phyloP scores from a whole-genome alignment of 2,329 filamentous ascomycete species.

The Penicillium polonicum region DNA sequence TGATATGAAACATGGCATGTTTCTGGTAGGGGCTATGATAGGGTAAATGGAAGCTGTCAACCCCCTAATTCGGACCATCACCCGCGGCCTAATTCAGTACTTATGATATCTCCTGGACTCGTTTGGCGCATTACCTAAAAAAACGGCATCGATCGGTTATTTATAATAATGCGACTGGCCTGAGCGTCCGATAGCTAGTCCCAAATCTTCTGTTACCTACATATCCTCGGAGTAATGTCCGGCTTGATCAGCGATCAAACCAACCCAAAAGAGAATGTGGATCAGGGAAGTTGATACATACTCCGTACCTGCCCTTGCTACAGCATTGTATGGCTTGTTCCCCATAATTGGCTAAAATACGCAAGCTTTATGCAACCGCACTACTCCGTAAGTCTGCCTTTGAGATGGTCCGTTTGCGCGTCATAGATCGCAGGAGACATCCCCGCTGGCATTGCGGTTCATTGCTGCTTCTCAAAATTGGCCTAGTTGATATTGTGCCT shows the following conservation, averaged over 20 bases:
- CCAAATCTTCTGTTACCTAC: background rate
- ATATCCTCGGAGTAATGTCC: background rate
- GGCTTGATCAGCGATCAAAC: slow-evolving; percentile 5
- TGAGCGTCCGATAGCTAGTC: background rate
- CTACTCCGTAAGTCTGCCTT: background rate
- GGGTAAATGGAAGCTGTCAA: background rate
- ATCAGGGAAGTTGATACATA: background rate
- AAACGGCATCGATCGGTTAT: background rate
- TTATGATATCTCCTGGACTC: background rate
- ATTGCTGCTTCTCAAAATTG: background rate
- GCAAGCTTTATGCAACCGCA: background rate
- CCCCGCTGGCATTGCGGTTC: background rate
- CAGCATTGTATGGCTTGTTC: background rate
- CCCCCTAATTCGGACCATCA: background rate
- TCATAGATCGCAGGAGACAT: background rate
- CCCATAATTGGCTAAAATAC: background rate
- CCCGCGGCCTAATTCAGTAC: background rate
- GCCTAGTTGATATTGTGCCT: background rate
- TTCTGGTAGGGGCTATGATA: background rate
- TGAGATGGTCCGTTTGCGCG: background rate
- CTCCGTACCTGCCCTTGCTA: background rate
- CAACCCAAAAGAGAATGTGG: background rate
- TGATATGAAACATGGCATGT: background rate
- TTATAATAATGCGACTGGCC: background rate
- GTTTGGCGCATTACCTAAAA: background rate